Base-by-base conservation (phyloP, 257 asterid species). In the Marsdenia floribunda region DNA sequence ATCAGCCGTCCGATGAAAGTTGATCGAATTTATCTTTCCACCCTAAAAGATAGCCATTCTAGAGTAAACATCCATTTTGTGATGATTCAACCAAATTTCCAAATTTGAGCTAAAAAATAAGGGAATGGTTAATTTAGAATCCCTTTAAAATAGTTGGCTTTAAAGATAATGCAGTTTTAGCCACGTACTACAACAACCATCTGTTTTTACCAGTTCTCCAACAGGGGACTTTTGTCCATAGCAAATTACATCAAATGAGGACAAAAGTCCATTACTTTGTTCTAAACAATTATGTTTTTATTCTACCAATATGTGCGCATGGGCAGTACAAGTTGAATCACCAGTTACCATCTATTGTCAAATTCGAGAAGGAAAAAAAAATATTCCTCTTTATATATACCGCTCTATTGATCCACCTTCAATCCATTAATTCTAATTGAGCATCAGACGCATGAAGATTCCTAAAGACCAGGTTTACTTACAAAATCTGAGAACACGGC, bases 401-500 rank as follows among this genome's bases (percentile, higher is more conserved):
- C 1, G 49, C 49, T 11, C 49, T 44, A 44, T 6, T 1, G 10
- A 2, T 44, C 49, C 16, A 38, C 16, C 50, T 38, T 14, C 7
- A 3, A 38, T 66, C 52, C 15, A 4, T 38, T 18, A 19, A 38
- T 42, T 65, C 10, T 19, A 37, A 3, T 65, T 38, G 33, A 66
- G 71, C 8, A 8, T 44, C 7, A 19, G 5, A 63, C 0, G 13
- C 47, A 14, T 63, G 1, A 37, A 38, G 26, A 66, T 38, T 38
- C 71, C n/a, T 18, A 66, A 38, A 49, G 68, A 69, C 53, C 47
- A 66, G 61, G 44, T 35, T 18, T 73, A 85, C 95, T 86, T 61
- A 94, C 99, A 68, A 87, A 94, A 84, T 94, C 97, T 2, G 97
- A 83, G 90, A 92, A 94, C 54, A 92, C 92, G 38, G 97, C 97